Conservation (phyloP, 176 grass and related monocot genomes). For the Oryza glumipatula region DNA sequence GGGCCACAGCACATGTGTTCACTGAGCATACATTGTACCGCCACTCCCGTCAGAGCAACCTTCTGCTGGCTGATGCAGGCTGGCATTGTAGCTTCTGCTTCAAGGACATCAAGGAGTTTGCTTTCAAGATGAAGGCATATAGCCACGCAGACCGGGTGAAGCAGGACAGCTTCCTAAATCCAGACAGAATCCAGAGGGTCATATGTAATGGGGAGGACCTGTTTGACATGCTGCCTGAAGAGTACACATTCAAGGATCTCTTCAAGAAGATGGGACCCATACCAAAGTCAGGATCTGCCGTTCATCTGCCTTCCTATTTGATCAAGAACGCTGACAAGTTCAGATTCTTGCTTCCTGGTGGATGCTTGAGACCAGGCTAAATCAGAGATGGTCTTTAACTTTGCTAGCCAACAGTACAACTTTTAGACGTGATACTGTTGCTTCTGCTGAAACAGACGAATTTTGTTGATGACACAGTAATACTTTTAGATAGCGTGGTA, state of each 20-base stretch:
- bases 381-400: constrained; percentile 36
- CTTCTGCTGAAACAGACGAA: constrained; percentile 17
- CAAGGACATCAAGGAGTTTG: constrained; percentile 76
- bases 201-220: constrained; percentile 87
- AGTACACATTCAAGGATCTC: constrained; percentile 85
- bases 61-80: constrained; percentile 78
- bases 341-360: constrained; percentile 86
- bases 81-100: constrained; percentile 99
- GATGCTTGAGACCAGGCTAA: constrained; percentile 76
- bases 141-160: constrained; percentile 87
- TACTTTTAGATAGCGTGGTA: constrained; percentile 42
- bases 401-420: constrained; percentile 40
- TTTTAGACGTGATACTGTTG: constrained; percentile 50
- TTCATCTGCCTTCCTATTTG: constrained; percentile 84
- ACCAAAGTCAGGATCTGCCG: constrained; percentile 65
- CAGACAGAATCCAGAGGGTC: constrained; percentile 82
- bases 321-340: constrained; percentile 73
- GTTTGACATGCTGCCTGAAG: constrained; percentile 96
- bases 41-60: constrained; percentile 79
- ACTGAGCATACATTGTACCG: constrained; percentile 62
- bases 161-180: constrained; percentile 59
- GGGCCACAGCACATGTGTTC: constrained; percentile 74
- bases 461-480: constrained; percentile 24
- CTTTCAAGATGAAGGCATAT: constrained; percentile 96
- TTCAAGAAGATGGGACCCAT: constrained; percentile 88